Base-by-base conservation (phyloP, 2,329 filamentous ascomycete genomes). In the Xylaria multiplex region DNA sequence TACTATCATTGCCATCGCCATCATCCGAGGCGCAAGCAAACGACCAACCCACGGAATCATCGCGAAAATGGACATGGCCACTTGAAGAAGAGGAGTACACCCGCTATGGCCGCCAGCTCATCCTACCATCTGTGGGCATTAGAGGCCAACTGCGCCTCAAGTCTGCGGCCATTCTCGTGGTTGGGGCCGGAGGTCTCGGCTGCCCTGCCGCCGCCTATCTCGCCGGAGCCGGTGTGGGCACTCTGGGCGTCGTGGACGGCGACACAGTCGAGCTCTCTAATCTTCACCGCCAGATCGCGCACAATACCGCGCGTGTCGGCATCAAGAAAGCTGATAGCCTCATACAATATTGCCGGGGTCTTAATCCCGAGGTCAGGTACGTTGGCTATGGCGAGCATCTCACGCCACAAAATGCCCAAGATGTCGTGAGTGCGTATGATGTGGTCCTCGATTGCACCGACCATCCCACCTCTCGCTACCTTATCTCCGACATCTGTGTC, bases 371-470 rank as follows among this genome's bases (percentile, higher is more conserved):
- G 13, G 82, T 92, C 19, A 85, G 78, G 1, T 93, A 93, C 74
- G 78, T 86, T 19, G 79, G 88, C 0, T 85, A 96, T 74, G 77
- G 79, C 9, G 82, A 83, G 14, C 90, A 91, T 69, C 85, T 97
- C 14, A 88, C 86, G 0, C 85, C 93, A 0, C 80, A 87, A 65
- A 92, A 91, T 59, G 91, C 93, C 0, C 79, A 88, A 6, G 77
- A 82, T 0, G 88, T 93, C 46, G 87, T 97, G 62, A 79, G 82
- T 0, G 73, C 82, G 3, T 98, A 97, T 76, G 93, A 97, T 73
- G 72, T 97, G 0, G 88, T 98, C 1, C 88, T 99, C 13, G 96
- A 99, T 78, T 99, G 96, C 77, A 98, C 95, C 9, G 96, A 99
- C 79, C 93, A 95, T 70, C 95, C 96, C 0, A 91, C 92, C 1